These are phyloP conservation scores for Kazachstania psychrophila DNA, from an alignment of 805 yeast genomes.

Conservation along the genomic window DNA sequence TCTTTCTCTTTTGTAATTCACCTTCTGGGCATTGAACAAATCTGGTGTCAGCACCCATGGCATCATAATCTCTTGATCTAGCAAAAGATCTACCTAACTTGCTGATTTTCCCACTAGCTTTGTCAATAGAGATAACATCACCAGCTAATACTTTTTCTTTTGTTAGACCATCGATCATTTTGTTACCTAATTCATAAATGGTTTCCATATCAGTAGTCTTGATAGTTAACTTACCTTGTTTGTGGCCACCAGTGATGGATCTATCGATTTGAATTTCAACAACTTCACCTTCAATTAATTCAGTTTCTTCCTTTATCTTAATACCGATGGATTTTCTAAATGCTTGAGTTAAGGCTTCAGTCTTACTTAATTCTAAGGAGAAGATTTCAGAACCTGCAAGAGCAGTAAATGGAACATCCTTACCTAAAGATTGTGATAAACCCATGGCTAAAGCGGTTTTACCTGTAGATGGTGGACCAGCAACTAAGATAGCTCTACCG, in stretches of 20 bases:
- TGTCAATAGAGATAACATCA: slow-evolving; percentile 90
- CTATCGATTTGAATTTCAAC: slow-evolving; percentile 93
- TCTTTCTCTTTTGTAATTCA: slow-evolving; percentile 90
- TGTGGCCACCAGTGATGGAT: slow-evolving; percentile 93
- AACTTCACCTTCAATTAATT: slow-evolving; percentile 96
- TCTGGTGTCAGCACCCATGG: slow-evolving; percentile 96
- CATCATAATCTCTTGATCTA: slow-evolving; percentile 94
- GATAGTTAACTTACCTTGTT: slow-evolving; percentile 94
- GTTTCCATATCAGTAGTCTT: slow-evolving; percentile 98
- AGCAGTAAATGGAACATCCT: slow-evolving; percentile 84
- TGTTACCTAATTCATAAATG: slow-evolving; percentile 86
- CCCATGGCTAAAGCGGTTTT: slow-evolving; percentile 98
- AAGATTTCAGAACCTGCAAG: slow-evolving; percentile 91
- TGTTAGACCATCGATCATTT: slow-evolving; percentile 89
- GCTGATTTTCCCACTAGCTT: slow-evolving; percentile 88
- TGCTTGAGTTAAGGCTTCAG: slow-evolving; percentile 94
- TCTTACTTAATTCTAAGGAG: slow-evolving; percentile 85
- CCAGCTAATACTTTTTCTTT: slow-evolving; percentile 96
- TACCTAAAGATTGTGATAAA: slow-evolving; percentile 58
- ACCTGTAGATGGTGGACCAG: slow-evolving; percentile 99
- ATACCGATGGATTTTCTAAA: slow-evolving; percentile 94
- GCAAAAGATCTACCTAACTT: slow-evolving; percentile 94
- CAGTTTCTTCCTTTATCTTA: slow-evolving; percentile 92
- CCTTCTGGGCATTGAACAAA: slow-evolving; percentile 99
- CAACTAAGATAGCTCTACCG: slow-evolving; percentile 89